phyloP scores from a whole-genome alignment of 139 green algal genomes.

The Microglena sp. region DNA sequence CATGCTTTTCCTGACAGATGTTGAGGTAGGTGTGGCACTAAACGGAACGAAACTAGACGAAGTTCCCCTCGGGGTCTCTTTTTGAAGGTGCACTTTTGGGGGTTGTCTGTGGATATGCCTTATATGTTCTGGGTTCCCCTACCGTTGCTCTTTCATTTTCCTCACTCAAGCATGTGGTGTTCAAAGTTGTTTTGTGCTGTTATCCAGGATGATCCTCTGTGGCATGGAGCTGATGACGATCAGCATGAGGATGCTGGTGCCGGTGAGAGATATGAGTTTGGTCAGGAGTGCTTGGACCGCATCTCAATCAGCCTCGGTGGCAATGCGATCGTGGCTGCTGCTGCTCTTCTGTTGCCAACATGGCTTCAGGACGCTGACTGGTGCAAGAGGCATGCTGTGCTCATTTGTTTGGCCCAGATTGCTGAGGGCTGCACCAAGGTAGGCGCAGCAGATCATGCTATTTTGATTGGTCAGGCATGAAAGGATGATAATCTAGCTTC shows the following conservation, averaged over 20 bases:
- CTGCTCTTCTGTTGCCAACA: slow-evolving; percentile 54
- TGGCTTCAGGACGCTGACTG: slow-evolving; percentile 74
- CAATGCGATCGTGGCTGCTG: slow-evolving; percentile 77
- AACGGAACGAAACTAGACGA: neutral
- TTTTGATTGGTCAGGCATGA: neutral
- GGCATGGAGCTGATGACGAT: slow-evolving; percentile 51
- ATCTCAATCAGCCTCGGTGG: slow-evolving; percentile 83
- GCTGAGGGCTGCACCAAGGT: slow-evolving; percentile 92
- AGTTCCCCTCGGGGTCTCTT: no score
- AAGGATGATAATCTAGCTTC: neutral
- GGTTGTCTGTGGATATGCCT: no score
- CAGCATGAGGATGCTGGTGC: slow-evolving; percentile 57
- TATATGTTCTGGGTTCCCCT: no score
- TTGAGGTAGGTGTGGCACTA: slow-evolving; percentile 55
- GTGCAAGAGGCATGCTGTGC: slow-evolving; percentile 81
- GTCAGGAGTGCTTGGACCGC: slow-evolving; percentile 86
- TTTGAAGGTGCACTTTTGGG: no score
- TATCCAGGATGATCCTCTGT: slow-evolving; percentile 68
- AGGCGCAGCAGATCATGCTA: neutral
- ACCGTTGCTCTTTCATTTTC: no score
- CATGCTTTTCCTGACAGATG: slow-evolving; percentile 84
- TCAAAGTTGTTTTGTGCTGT: neutral
- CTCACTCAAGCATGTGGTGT: no score
- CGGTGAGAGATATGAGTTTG: slow-evolving; percentile 70
- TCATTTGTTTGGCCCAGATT: slow-evolving; percentile 91